A percentile compares a stretch with the other conserved stretches of the same genome.
These are phyloP conservation scores for Yarrowia deformans DNA, from an alignment of 805 yeast species.

Conservation along the genomic window DNA sequence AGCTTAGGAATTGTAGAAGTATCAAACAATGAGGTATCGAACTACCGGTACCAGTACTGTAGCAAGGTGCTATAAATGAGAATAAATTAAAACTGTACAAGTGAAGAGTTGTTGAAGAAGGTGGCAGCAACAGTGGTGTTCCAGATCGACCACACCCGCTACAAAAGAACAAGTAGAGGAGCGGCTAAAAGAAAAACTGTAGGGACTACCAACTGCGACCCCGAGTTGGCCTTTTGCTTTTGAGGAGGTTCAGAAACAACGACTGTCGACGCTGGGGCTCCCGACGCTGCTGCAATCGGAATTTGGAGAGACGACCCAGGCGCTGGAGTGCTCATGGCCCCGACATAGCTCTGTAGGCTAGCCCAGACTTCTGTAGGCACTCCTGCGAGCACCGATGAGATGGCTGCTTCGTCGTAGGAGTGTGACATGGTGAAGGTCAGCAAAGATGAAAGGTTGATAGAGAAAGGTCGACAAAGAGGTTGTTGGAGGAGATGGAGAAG, in stretches of 20 bases:
- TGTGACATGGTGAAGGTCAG: not conserved
- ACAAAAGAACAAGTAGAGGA: no score
- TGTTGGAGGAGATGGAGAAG: not conserved
- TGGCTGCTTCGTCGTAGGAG: conserved; percentile 2
- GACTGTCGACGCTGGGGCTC: not conserved
- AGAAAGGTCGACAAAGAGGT: not conserved
- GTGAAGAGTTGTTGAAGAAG: no score
- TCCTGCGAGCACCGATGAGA: conserved; percentile 5
- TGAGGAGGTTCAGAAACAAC: not conserved
- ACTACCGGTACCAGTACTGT: no score
- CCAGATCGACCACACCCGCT: no score
- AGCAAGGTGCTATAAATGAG: no score
- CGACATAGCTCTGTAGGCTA: conserved; percentile 3
- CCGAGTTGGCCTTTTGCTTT: not conserved
- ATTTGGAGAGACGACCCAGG: not conserved
- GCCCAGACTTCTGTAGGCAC: conserved; percentile 23
- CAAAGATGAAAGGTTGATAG: not conserved
- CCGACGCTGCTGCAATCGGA: not conserved
- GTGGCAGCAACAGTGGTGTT: no score
- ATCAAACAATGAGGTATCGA: no score
- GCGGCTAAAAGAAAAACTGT: not conserved
- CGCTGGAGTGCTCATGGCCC: not conserved
- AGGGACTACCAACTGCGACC: not conserved
- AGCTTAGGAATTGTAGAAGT: no score
- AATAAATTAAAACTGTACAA: no score